Conservation (phyloP, 2,329 filamentous ascomycete species). For the Graphium sp. region DNA sequence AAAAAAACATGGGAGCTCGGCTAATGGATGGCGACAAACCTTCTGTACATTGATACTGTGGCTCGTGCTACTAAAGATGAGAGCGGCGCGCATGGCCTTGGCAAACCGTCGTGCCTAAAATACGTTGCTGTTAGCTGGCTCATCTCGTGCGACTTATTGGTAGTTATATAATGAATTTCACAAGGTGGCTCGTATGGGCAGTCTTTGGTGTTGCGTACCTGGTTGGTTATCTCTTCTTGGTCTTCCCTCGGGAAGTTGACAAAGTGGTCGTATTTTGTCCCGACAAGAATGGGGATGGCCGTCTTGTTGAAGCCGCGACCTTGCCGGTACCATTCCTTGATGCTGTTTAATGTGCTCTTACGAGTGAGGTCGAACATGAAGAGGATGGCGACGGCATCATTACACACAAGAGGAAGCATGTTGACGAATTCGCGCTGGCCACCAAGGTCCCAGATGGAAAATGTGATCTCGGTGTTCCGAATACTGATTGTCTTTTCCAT, state of each 20-base stretch:
- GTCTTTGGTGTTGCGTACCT: slow-evolving; percentile 38
- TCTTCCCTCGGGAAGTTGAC: slow-evolving; percentile 96
- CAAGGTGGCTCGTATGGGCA: too few relatives aligned
- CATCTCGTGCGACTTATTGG: too few relatives aligned
- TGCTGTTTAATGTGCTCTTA: slow-evolving; percentile 96
- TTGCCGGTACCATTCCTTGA: slow-evolving; percentile 99
- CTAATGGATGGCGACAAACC: slow-evolving; percentile 29
- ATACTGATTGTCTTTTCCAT: slow-evolving; percentile 99
- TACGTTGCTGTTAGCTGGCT: slow-evolving; percentile 4
- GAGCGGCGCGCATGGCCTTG: slow-evolving; percentile 91
- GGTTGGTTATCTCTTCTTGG: slow-evolving; percentile 95
- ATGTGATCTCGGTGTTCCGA: slow-evolving; percentile 97
- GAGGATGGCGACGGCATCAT: slow-evolving; percentile 92
- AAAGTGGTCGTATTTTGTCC: slow-evolving; percentile 98
- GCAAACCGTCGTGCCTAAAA: slow-evolving; percentile 82
- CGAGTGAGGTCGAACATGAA: slow-evolving; percentile 99
- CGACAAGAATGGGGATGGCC: slow-evolving; percentile 92
- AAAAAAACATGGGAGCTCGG: slow-evolving; percentile 1
- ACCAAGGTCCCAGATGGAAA: slow-evolving; percentile 97
- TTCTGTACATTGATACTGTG: slow-evolving; percentile 99
- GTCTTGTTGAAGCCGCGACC: slow-evolving; percentile 99
- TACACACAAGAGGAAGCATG: slow-evolving; percentile 98
- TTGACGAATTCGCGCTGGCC: slow-evolving; percentile 98
- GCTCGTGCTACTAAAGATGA: slow-evolving; percentile 97
- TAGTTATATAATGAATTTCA: too few relatives aligned